These are phyloP conservation scores for Trichomonas gallinae DNA, from an alignment of 208 protist species.

Conservation along the genomic window DNA sequence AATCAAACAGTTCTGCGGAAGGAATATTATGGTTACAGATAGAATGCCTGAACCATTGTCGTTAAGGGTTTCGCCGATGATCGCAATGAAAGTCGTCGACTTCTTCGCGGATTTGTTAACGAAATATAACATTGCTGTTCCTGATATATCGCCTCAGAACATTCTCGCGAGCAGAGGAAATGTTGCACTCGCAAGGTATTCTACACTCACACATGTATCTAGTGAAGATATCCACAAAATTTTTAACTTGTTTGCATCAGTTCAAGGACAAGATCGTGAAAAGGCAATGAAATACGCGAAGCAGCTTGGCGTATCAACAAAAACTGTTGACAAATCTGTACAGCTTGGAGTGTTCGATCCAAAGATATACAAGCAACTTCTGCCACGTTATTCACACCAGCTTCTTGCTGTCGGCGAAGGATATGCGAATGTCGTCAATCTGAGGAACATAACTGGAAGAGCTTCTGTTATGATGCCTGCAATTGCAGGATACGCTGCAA, in stretches of 20 bases:
- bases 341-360: neutral
- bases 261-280: neutral
- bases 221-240: neutral
- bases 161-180: neutral
- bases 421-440: neutral
- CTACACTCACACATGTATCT: neutral
- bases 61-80: neutral
- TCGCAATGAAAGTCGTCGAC: neutral
- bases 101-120: neutral
- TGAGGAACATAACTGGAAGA: neutral
- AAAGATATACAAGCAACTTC: neutral
- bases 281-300: neutral
- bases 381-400: neutral
- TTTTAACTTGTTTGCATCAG: neutral
- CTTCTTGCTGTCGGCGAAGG: neutral
- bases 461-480: neutral
- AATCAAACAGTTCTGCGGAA: neutral
- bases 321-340: neutral
- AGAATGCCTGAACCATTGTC: neutral
- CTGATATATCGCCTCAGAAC: neutral
- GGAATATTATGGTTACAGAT: neutral
- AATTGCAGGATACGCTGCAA: neutral
- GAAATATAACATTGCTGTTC: neutral
- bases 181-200: neutral
- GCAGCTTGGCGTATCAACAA: neutral